Conservation (phyloP, 441 rosid genomes). For the Erodium trifolium region DNA sequence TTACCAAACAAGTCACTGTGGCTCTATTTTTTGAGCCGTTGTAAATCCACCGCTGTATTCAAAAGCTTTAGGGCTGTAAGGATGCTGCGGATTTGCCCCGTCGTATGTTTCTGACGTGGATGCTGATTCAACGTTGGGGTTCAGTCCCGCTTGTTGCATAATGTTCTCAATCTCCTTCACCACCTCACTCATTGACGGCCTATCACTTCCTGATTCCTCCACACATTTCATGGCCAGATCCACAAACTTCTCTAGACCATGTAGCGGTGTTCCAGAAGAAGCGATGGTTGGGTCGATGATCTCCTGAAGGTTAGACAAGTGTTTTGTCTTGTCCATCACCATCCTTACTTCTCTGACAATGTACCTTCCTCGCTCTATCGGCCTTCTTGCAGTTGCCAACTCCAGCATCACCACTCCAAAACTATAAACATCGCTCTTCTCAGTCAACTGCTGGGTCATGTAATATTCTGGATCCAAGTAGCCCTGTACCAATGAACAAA, state of each 20-base stretch:
- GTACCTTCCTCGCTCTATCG: slow-evolving; percentile 59
- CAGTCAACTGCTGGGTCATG: slow-evolving; percentile 78
- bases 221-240: slow-evolving; percentile 65
- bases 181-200: slow-evolving; percentile 71
- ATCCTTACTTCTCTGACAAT: slow-evolving; percentile 58
- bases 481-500: slow-evolving; percentile 28
- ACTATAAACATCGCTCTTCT: slow-evolving; percentile 88
- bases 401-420: slow-evolving; percentile 76
- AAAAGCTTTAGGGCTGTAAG: slow-evolving; percentile 32
- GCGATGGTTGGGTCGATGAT: slow-evolving; percentile 45
- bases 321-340: slow-evolving; percentile 46
- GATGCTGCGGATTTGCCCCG: slow-evolving; percentile 20
- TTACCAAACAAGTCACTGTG: neutral
- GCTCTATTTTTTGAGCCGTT: too few relatives aligned
- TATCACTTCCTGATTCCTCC: slow-evolving; percentile 42
- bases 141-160: slow-evolving; percentile 51
- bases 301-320: slow-evolving; percentile 48
- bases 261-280: slow-evolving; percentile 25
- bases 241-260: slow-evolving; percentile 52
- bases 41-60: slow-evolving; percentile 35
- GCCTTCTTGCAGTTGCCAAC: slow-evolving; percentile 47
- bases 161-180: slow-evolving; percentile 69
- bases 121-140: slow-evolving; percentile 38
- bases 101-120: slow-evolving; percentile 39
- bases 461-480: slow-evolving; percentile 85